Percentiles rank a stretch among this genome's conserved stretches.
Evolutionary conservation across 768 basidiomycete genomes (phyloP).

Genomic region (Phlegmacium glaucopus): DNA sequence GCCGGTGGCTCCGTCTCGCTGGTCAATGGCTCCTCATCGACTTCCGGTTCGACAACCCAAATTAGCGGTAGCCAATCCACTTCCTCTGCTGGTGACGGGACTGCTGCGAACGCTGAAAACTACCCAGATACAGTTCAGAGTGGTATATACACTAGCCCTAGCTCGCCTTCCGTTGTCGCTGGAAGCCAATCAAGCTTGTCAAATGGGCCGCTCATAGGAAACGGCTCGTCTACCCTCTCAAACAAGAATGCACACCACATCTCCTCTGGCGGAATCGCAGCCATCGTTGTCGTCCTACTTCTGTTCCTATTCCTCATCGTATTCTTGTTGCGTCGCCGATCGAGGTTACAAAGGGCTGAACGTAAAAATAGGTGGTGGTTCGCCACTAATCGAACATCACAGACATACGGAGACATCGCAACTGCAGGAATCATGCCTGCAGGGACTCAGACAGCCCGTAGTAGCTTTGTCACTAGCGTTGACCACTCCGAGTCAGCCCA

Average conservation of each 20-base stretch:
- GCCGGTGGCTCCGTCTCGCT: slow-evolving; percentile 1
- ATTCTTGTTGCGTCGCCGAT: slow-evolving; percentile 45
- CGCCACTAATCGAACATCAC: slow-evolving; percentile 19
- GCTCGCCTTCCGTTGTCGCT: neutral
- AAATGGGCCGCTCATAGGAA: neutral
- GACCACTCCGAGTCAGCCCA: slow-evolving; percentile 30
- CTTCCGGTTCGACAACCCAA: too few species aligned
- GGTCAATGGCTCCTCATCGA: neutral
- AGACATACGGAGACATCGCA: slow-evolving; percentile 23
- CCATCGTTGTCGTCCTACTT: slow-evolving; percentile 33
- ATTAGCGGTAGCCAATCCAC: too few species aligned
- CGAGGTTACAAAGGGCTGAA: slow-evolving; percentile 38
- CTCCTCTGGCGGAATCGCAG: slow-evolving; percentile 48
- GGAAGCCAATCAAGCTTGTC: neutral
- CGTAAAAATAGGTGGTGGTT: slow-evolving; percentile 47
- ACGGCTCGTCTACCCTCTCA: neutral
- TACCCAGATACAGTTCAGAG: neutral
- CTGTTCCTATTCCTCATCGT: slow-evolving; percentile 33
- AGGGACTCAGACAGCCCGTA: slow-evolving; percentile 37
- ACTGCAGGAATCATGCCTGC: slow-evolving; percentile 12
- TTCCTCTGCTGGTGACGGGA: too few species aligned
- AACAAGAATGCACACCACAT: slow-evolving; percentile 4
- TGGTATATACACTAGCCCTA: neutral
- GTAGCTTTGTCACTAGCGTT: slow-evolving; percentile 63
- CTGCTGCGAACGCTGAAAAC: too few species aligned